Base-by-base conservation (phyloP, 2,329 filamentous ascomycete genomes). In the Myotisia sp. region DNA sequence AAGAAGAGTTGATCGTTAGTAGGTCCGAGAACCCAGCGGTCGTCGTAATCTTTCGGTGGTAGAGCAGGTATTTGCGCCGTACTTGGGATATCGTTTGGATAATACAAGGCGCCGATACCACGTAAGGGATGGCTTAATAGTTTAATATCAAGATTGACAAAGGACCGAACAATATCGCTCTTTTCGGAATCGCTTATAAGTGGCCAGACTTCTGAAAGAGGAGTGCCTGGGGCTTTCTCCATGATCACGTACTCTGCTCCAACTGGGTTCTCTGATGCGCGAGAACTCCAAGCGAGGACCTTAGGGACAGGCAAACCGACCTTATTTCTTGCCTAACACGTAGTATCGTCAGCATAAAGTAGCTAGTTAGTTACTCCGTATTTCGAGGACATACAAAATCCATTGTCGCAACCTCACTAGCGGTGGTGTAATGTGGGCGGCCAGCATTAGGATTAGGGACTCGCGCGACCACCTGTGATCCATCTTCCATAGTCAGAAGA, bases 401-500 rank as follows among this genome's bases (percentile, higher is more conserved):
- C 16, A 36, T 37, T n/a, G 47, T 51, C 5, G 47, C 49, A 18
- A 53, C 44, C 33, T 52, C 46, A 22, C 46, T 49, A 10, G 49
- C 44, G 19, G 23, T 26, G 4, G 31, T 33, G 19, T 17, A 26
- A 5, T n/a, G 17, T 7, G 42, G 29, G 26, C 42, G 39, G 3
- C 48, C 47, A 3, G 48, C 47, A 30, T 53, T 53, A 0, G 48
- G 49, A 29, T 51, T 53, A 8, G 47, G 49, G 14, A 53, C 37
- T 31, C 47, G 46, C 3, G 44, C 48, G 27, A 52, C 36, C n/a
- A 52, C 44, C 32, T 53, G 44, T 1, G 39, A 45, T 1, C 44
- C 48, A 24, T 52, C 47, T 26, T 48, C 40, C 47, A 52, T 51
- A n/a, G 42, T 48, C 37, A 60, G 38, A 3, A 52, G 34, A 30